Evolutionary conservation across 2,329 filamentous ascomycete species (phyloP).

Genomic region (Paecilomyces variotii): DNA sequence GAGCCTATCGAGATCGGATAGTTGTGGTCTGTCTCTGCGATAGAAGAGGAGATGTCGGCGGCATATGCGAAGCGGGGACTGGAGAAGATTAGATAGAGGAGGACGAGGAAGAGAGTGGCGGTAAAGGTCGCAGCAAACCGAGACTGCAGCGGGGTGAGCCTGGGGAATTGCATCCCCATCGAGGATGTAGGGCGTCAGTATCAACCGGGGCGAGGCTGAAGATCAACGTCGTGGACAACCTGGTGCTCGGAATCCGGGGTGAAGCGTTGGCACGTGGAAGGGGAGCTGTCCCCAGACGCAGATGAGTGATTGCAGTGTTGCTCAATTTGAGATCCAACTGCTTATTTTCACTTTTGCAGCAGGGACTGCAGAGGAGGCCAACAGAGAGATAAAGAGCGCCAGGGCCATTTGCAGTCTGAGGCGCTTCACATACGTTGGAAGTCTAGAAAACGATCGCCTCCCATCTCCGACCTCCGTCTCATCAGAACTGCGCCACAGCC

Average conservation of each 20-base stretch:
- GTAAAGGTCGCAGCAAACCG: constrained; percentile 61
- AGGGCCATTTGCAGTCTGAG: not conserved
- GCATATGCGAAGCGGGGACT: constrained; percentile 56
- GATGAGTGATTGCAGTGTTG: not conserved
- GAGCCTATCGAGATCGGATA: constrained; percentile 36
- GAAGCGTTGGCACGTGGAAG: not conserved
- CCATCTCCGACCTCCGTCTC: not conserved
- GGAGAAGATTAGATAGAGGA: constrained; percentile 55
- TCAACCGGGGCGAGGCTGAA: not conserved
- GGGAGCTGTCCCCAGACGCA: not conserved
- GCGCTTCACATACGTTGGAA: not conserved
- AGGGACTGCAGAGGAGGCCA: not conserved
- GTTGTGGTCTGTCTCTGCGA: constrained; percentile 37
- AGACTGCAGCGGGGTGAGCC: constrained; percentile 62
- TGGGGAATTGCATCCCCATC: constrained; percentile 28
- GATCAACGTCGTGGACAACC: constrained; percentile 2
- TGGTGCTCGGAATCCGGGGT: not conserved
- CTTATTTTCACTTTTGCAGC: not conserved
- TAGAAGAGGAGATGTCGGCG: constrained; percentile 43
- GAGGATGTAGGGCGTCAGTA: constrained; percentile 7
- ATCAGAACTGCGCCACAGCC: not conserved
- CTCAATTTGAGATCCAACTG: not conserved
- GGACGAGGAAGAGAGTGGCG: constrained; percentile 51
- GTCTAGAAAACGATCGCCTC: not conserved
- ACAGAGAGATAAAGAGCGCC: not conserved